phyloP scores from a whole-genome alignment of 2,329 filamentous ascomycete genomes.

The Colletotrichum coccodes region DNA sequence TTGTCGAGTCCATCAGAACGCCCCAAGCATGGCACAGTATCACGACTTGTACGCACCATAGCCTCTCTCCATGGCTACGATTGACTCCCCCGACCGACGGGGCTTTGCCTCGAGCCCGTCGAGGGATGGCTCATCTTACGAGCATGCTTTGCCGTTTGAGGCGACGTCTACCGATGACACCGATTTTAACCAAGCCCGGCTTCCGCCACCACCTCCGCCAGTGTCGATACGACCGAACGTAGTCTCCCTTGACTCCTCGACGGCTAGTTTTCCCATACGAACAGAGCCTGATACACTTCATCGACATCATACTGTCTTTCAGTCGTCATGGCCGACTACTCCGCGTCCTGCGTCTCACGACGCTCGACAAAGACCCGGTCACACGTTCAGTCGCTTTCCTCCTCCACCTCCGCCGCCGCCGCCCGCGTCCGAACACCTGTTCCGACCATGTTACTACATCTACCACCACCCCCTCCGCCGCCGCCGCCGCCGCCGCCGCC shows the following conservation, averaged over 20 bases:
- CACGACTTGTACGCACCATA: constrained; percentile 27
- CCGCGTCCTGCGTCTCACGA: not conserved
- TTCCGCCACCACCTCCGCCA: not conserved
- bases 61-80: constrained; percentile 18
- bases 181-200: not conserved
- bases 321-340: not conserved
- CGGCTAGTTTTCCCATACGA: not conserved
- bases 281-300: not conserved
- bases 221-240: not conserved
- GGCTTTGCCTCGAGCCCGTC: constrained; percentile 1
- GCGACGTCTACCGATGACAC: constrained; percentile 1
- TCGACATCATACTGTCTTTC: not conserved
- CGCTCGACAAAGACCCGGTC: not conserved
- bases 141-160: constrained; percentile 10
- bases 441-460: not conserved
- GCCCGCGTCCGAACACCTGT: not conserved
- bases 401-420: not conserved
- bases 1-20: not conserved
- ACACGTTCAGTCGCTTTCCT: not conserved
- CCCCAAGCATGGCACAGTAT: constrained; percentile 23
- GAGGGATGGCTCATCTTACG: not conserved
- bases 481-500: constrained; percentile 6
- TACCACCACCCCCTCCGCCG: not conserved
- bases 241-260: not conserved
- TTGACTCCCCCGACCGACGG: not conserved